Evolutionary conservation across 1,284 basidiomycete species (phyloP).

Genomic region (Trichosporon faecale): DNA sequence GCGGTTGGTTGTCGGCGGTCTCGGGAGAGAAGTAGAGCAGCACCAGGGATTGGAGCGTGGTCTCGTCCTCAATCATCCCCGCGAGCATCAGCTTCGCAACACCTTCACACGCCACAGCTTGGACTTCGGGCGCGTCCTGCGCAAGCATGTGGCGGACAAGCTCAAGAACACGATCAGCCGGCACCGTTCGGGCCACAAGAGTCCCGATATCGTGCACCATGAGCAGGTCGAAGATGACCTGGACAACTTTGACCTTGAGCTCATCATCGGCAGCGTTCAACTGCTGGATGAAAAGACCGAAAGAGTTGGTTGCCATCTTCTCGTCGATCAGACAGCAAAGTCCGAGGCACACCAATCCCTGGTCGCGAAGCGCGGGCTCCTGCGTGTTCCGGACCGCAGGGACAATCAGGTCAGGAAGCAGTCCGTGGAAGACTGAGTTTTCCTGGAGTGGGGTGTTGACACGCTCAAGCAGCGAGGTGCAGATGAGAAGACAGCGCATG

Average conservation of each 20-base stretch:
- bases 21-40: constrained; percentile 84
- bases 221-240: constrained; percentile 85
- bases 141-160: constrained; percentile 72
- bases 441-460: constrained; percentile 90
- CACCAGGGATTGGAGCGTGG: constrained; percentile 73
- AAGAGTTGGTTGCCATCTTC: constrained; percentile 86
- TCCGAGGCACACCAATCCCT: constrained; percentile 79
- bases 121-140: constrained; percentile 71
- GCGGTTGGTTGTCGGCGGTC: constrained; percentile 76
- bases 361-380: constrained; percentile 75
- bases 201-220: constrained; percentile 76
- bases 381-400: constrained; percentile 81
- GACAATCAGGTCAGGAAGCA: constrained; percentile 83
- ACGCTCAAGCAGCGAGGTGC: constrained; percentile 85
- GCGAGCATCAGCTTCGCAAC: constrained; percentile 86
- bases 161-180: constrained; percentile 62
- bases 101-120: constrained; percentile 76
- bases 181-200: constrained; percentile 42
- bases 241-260: constrained; percentile 75
- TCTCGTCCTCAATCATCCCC: constrained; percentile 72
- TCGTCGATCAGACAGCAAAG: constrained; percentile 85
- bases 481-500: constrained; percentile 78
- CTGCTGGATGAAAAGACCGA: constrained; percentile 83
- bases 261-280: constrained; percentile 71
- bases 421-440: constrained; percentile 87